Base-by-base conservation (phyloP, 2,329 filamentous ascomycete species). In the Stachybotrys chlorohalonatus region DNA sequence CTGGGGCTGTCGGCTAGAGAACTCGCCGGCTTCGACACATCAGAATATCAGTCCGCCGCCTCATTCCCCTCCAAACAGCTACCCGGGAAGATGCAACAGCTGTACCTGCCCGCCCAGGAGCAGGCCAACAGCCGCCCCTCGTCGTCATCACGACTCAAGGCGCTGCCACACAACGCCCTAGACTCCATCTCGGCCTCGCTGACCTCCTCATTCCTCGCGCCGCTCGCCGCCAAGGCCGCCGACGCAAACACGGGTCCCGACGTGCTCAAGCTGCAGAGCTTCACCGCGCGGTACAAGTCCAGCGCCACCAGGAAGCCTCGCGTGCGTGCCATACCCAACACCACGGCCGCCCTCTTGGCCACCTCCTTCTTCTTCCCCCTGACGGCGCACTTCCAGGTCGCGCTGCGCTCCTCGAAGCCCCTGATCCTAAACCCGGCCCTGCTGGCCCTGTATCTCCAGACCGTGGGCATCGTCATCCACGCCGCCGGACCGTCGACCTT, bases 341-440 rank as follows among this genome's bases (percentile, higher is more conserved):
- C 85, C 8, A 84, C 95, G 0, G 87, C 92, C 46, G 83, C 85
- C 52, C 75, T 95, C 31, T 82, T 97, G 31, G 81, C 85, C 0
- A 77, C 84, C 0, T 81, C 80, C 15, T 94, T 96, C 75, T 96
- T 97, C 80, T 88, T 87, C 59, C 93, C 94, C 0, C 77, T 99
- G 9, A 87, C 87, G 0, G 87, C 87, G 0, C 85, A 90, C 47
- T 95, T 94, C 71, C 88, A 87, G 66, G 77, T 87, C 3, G 85
- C 80, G 0, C 68, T 82, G 49, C 72, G 75, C 39, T 73, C 70
- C 7, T 68, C 73, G 51, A 83, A 84, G 52, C 65, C 68, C 24
- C 80, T 91, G 52, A 79, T 90, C 58, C 82, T 90, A 52, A 83
- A 90, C 47, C 85, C 90, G 0, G 82, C 88, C 56, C 78, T 96